phyloP scores from a whole-genome alignment of 2,329 filamentous ascomycete species.

The Diaporthe caulivora region DNA sequence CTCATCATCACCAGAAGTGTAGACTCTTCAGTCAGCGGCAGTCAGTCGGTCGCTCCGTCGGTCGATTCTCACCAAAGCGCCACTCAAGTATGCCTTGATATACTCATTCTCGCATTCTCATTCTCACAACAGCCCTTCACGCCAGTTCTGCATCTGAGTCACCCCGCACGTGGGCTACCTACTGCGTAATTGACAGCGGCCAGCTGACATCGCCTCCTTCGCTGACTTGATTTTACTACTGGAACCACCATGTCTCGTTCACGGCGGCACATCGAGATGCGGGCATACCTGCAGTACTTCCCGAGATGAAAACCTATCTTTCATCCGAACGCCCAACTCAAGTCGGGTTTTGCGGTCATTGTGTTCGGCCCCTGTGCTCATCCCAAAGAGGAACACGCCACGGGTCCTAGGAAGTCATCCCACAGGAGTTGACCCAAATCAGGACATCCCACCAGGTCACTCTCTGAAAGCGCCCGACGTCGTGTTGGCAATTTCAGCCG shows the following conservation, averaged over 20 bases:
- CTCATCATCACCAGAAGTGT: not conserved
- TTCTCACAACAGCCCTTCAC: not conserved
- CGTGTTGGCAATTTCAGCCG: constrained; percentile 14
- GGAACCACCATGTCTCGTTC: not conserved
- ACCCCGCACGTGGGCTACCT: not conserved
- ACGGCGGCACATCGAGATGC: not conserved
- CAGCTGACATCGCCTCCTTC: not conserved
- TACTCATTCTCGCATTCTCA: not conserved
- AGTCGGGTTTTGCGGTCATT: not conserved
- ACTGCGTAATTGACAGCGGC: not conserved
- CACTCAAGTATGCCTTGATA: not conserved
- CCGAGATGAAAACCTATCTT: not conserved
- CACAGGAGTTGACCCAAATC: not conserved
- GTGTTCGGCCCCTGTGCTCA: not conserved
- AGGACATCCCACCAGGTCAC: constrained; percentile 15
- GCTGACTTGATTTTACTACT: not conserved
- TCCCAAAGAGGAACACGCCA: no score
- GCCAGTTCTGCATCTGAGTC: not conserved
- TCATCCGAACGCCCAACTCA: not conserved
- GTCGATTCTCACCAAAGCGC: not conserved
- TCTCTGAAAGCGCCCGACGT: constrained; percentile 3
- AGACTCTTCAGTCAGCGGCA: constrained; percentile 6
- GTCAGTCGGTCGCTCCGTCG: not conserved
- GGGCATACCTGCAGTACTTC: not conserved
- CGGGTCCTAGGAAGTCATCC: constrained; percentile 15